phyloP scores from a whole-genome alignment of 202 grass and related monocot species.

The Panicum hallii region DNA sequence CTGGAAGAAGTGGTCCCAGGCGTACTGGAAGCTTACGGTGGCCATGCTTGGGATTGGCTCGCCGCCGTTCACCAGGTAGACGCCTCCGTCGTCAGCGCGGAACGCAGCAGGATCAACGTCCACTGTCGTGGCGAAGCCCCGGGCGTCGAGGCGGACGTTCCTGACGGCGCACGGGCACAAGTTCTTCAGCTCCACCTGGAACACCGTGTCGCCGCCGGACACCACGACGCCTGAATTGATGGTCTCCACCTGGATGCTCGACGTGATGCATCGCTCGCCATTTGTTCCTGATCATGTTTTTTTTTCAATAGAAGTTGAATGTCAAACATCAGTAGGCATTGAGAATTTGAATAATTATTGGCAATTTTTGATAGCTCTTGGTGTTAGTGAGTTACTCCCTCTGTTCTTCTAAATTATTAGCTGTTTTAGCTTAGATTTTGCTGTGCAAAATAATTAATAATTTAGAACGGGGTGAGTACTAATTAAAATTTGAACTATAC shows the following conservation, averaged over 20 bases:
- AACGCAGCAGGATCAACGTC: conserved; percentile 58
- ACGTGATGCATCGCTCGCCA: conserved; percentile 29
- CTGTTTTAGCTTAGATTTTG: no score
- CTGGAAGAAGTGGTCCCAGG: conserved; percentile 72
- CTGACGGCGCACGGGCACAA: conserved; percentile 53
- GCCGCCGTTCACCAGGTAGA: conserved; percentile 65
- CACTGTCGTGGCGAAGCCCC: conserved; percentile 51
- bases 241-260: conserved; percentile 58
- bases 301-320: background rate
- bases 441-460: no score
- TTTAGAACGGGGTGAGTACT: no score
- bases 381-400: no score
- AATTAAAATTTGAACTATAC: background rate
- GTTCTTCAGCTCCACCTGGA: conserved; percentile 69
- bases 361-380: background rate
- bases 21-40: conserved; percentile 64
- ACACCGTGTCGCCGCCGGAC: conserved; percentile 42
- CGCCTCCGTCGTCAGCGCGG: conserved; percentile 31
- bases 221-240: conserved; percentile 40
- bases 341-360: background rate
- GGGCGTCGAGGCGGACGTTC: conserved; percentile 41
- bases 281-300: conserved; percentile 27
- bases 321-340: background rate
- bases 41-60: conserved; percentile 52
- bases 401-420: no score